Conservation (phyloP, 2,329 filamentous ascomycete species). For the Plenodomus lindquistii region DNA sequence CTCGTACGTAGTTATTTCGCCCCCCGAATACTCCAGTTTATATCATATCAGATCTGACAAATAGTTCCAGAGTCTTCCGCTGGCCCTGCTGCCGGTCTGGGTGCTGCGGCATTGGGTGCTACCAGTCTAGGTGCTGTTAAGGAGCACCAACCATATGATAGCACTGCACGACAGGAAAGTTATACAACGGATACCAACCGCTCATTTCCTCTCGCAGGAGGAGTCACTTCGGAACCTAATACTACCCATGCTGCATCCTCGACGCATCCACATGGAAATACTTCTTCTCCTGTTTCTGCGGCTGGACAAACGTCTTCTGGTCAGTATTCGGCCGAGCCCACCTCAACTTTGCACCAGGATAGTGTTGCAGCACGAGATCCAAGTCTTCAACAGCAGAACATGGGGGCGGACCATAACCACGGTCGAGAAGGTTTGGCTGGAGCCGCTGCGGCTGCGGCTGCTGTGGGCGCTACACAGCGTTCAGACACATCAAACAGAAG, state of each 20-base stretch:
- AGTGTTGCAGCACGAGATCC: slow-evolving; percentile 13
- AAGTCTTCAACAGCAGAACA: slow-evolving; percentile 25
- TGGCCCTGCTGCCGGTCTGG: not conserved
- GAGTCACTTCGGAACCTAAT: slow-evolving; percentile 22
- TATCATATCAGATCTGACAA: slow-evolving; percentile 10
- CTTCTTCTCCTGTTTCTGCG: not conserved
- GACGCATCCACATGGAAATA: slow-evolving; percentile 1
- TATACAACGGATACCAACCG: slow-evolving; percentile 30
- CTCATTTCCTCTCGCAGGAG: slow-evolving; percentile 43
- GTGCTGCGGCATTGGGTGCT: not conserved
- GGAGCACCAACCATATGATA: slow-evolving; percentile 11
- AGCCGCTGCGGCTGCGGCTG: slow-evolving; percentile 28
- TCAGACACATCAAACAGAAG: slow-evolving; percentile 7
- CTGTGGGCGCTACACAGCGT: slow-evolving; percentile 26
- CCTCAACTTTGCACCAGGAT: slow-evolving; percentile 2
- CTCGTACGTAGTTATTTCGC: slow-evolving; percentile 25
- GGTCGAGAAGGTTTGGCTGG: slow-evolving; percentile 34
- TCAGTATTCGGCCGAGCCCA: not conserved
- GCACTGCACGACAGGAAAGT: slow-evolving; percentile 15
- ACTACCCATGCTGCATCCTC: not conserved
- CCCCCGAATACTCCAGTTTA: slow-evolving; percentile 1
- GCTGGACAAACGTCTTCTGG: slow-evolving; percentile 4
- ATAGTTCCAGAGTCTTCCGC: slow-evolving; percentile 5
- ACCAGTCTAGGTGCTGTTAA: not conserved
- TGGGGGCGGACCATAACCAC: slow-evolving; percentile 15